Conservation (phyloP, 2,329 filamentous ascomycete genomes). For the Furcasterigmium furcatum region DNA sequence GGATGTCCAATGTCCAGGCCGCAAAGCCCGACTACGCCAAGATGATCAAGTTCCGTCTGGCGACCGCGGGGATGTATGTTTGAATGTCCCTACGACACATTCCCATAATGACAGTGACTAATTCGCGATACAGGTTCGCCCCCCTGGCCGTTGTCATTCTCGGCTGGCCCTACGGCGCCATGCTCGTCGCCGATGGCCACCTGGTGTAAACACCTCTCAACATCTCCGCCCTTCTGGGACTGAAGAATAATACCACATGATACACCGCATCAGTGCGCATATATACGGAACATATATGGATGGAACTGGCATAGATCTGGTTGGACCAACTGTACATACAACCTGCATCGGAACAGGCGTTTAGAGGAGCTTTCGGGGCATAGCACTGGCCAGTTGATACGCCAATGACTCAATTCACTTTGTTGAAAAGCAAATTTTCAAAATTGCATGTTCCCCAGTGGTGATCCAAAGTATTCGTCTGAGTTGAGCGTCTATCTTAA, state of each 20-base stretch:
- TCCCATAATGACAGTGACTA: not conserved
- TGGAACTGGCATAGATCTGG: not conserved
- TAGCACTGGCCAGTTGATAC: slow-evolving; percentile 6
- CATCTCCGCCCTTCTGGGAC: not conserved
- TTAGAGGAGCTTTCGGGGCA: slow-evolving; percentile 2
- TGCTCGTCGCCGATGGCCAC: slow-evolving; percentile 5
- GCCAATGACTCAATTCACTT: slow-evolving; percentile 5
- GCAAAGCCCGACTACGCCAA: slow-evolving; percentile 33
- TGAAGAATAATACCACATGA: not conserved
- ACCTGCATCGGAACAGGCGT: slow-evolving; percentile 7
- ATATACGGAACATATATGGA: not conserved
- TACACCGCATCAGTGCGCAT: not conserved
- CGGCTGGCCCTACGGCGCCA: slow-evolving; percentile 11
- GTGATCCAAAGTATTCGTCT: too few relatives aligned
- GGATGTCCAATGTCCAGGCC: slow-evolving; percentile 22
- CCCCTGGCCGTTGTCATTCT: slow-evolving; percentile 5
- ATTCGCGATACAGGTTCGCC: slow-evolving; percentile 5
- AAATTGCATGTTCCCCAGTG: too few relatives aligned
- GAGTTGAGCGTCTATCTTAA: too few relatives aligned
- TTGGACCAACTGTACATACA: slow-evolving; percentile 10
- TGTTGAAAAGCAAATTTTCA: slow-evolving; percentile 3
- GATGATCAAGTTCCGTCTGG: slow-evolving; percentile 24
- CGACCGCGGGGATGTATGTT: slow-evolving; percentile 28
- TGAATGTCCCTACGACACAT: not conserved
- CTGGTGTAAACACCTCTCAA: slow-evolving; percentile 3